Evolutionary conservation across 2,329 filamentous ascomycete species (phyloP), one percentile per base, ranked within the genome.

Genomic region (Pestalotiopsis sp.): DNA sequence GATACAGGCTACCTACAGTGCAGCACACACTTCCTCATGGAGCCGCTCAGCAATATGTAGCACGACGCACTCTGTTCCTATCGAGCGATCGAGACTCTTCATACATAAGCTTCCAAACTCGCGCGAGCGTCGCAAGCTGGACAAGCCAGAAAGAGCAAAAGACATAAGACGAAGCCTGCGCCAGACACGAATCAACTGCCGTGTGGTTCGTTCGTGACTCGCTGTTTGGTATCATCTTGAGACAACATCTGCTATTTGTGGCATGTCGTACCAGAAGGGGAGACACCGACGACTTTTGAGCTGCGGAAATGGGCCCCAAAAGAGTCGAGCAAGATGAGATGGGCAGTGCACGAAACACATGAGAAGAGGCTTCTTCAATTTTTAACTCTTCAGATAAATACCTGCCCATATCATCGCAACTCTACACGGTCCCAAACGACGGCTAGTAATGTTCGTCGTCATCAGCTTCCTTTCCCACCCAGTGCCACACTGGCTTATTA

Each of bases 211-310:
- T n/a, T 59, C 23, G 61, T 64, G 61, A 64, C 61, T 64, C 61
- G 61, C 49, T 49, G 61, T 39, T 64, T 39, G n/a, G 61, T 64
- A 49, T 64, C 61, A 64, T 23, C 61, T 64, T 64, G 61, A 64
- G 61, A 64, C 61, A 64, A 25, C 36, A 52, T 52, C 45, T 52
- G 45, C 45, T 52, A 52, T 52, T 52, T 52, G 45, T 52, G 45
- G 45, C 45, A 52, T 52, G 45, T 52, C 45, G 45, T 52, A 52
- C 45, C 7, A 52, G 45, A 52, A 52, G 45, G 45, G 45, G 45
- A 20, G 45, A 52, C 31, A 52, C 3, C 9, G 17, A 52, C 17
- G 20, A 9, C 17, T 9, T 49, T 9, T 52, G 45, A n/a, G 17
- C 17, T 52, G 20, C 45, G 17, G 45, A n/a, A 20, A n/a, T 52